Percentiles rank a stretch among this genome's conserved stretches.
Evolutionary conservation across 371 early-diverging fungal species (phyloP).

Genomic region (Encephalitozoon romaleae): DNA sequence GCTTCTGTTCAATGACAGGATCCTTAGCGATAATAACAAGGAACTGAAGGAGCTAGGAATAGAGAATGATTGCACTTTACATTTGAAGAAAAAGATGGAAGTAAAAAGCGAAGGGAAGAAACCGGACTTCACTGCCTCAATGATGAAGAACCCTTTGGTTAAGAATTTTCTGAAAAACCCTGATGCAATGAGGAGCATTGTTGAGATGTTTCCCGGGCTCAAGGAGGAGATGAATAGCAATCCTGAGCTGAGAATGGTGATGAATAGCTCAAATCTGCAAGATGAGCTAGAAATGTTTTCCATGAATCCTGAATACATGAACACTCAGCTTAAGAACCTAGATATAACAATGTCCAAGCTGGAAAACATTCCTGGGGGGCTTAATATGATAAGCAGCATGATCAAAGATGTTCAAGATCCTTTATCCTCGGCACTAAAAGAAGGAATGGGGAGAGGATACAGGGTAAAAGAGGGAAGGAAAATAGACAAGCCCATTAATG

Average conservation of each 20-base stretch:
- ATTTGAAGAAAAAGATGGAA: conserved; percentile 37
- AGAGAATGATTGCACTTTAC: conserved; percentile 21
- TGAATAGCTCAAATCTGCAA: conserved; percentile 52
- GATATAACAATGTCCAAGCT: conserved; percentile 61
- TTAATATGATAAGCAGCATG: conserved; percentile 60
- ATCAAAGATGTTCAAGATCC: conserved; percentile 60
- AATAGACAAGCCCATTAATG: conserved; percentile 1
- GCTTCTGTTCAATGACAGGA: conserved; percentile 44
- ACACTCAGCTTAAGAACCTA: conserved; percentile 58
- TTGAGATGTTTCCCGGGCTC: conserved; percentile 56
- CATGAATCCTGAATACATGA: conserved; percentile 59
- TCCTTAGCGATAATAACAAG: conserved; percentile 40
- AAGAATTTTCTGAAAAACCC: conserved; percentile 59
- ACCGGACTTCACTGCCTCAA: neutral
- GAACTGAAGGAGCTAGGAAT: conserved; percentile 35
- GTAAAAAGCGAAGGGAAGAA: neutral
- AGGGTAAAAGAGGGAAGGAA: conserved; percentile 42
- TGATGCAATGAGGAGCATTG: conserved; percentile 53
- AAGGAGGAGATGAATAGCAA: conserved; percentile 54
- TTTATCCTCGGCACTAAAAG: neutral
- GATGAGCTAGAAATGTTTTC: conserved; percentile 60
- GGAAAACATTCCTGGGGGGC: conserved; percentile 61
- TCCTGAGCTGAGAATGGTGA: conserved; percentile 47
- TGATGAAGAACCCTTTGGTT: conserved; percentile 52
- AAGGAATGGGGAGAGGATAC: neutral